Conservation (phyloP, 75 land plant species). For the Picea sitchensis region DNA sequence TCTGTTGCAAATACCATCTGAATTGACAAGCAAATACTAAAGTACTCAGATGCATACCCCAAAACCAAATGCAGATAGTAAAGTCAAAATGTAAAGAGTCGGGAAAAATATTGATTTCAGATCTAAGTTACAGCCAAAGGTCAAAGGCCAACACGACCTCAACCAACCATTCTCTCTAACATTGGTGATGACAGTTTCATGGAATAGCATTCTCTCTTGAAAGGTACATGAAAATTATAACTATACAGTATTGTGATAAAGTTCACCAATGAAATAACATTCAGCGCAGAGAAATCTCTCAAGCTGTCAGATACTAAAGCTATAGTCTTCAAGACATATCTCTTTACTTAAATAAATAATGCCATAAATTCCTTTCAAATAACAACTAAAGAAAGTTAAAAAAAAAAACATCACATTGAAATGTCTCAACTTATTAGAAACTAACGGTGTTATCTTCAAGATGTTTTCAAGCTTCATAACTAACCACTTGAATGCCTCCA, state of each 20-base stretch:
- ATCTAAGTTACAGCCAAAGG: neutral
- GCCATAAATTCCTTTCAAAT: neutral
- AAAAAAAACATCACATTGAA: neutral
- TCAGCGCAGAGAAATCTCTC: neutral
- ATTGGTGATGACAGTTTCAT: neutral
- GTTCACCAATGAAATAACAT: neutral
- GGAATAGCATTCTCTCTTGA: neutral
- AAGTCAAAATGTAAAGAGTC: neutral
- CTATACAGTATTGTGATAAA: no score
- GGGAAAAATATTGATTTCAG: neutral
- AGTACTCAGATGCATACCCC: neutral
- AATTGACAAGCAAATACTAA: conserved; percentile 9
- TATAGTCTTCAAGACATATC: neutral
- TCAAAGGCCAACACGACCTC: neutral
- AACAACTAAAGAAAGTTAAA: neutral
- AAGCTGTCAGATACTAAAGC: neutral
- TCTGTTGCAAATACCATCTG: conserved; percentile 95
- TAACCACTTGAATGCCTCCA: no score
- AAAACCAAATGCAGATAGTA: neutral
- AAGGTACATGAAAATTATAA: neutral
- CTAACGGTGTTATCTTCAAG: neutral
- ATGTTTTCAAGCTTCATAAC: no score
- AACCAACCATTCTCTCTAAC: neutral
- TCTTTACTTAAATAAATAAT: neutral
- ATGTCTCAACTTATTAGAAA: neutral